A percentile compares a stretch with the other conserved stretches of the same genome.
phyloP scores from a whole-genome alignment of 2,329 filamentous ascomycete genomes.

The Fusarium sp. region DNA sequence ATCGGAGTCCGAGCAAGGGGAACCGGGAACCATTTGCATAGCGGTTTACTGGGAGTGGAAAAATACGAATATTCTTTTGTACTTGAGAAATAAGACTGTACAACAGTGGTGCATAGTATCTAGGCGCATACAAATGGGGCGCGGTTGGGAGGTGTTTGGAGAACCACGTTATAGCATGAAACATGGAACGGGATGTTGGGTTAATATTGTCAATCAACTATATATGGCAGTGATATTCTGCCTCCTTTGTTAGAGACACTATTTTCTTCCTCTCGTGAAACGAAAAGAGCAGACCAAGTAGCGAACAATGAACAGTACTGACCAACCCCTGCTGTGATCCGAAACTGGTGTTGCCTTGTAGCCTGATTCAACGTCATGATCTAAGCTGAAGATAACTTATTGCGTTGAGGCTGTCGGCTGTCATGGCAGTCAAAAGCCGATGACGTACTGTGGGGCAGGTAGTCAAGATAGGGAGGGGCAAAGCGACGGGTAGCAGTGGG shows the following conservation, averaged over 20 bases:
- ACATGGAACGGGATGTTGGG: constrained; percentile 13
- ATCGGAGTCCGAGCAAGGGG: constrained; percentile 57
- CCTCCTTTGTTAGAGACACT: constrained; percentile 4
- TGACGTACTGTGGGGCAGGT: constrained; percentile 47
- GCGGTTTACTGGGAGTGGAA: background rate
- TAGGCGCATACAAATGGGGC: constrained; percentile 33
- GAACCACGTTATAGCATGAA: constrained; percentile 27
- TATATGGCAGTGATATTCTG: constrained; percentile 15
- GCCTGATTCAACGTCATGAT: constrained; percentile 15
- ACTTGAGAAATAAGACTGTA: constrained; percentile 38
- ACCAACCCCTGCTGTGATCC: background rate
- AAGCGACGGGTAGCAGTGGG: constrained; percentile 1
- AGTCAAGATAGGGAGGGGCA: constrained; percentile 20
- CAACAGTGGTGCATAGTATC: constrained; percentile 37
- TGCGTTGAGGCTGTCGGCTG: constrained; percentile 1
- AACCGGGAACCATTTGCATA: constrained; percentile 29
- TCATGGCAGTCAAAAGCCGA: constrained; percentile 4
- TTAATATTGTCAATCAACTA: constrained; percentile 28
- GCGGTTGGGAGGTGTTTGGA: constrained; percentile 32
- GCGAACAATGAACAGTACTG: background rate
- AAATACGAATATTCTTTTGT: constrained; percentile 18
- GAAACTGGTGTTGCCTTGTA: constrained; percentile 6
- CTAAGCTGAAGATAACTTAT: constrained; percentile 12
- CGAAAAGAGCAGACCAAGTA: background rate
- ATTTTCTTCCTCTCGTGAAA: background rate